phyloP scores from a whole-genome alignment of 2,329 filamentous ascomycete genomes.

The Diaporthe eres region DNA sequence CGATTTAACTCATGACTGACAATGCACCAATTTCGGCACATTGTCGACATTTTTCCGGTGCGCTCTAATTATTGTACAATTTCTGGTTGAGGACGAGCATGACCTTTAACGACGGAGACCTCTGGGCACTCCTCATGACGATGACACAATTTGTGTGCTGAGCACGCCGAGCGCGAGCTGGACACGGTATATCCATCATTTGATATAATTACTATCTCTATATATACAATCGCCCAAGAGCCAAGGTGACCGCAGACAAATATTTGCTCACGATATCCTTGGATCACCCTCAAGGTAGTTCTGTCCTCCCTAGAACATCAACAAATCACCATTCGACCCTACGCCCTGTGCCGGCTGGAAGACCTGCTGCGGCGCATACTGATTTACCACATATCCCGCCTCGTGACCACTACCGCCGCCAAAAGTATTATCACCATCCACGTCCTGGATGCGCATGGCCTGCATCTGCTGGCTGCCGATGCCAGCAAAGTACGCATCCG shows the following conservation, averaged over 20 bases:
- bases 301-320: constrained; percentile 67
- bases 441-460: constrained; percentile 76
- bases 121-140: background rate
- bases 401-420: constrained; percentile 69
- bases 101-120: background rate
- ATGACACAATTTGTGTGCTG: background rate
- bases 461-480: constrained; percentile 82
- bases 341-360: constrained; percentile 78
- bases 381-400: constrained; percentile 81
- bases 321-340: constrained; percentile 78
- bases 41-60: too few species aligned
- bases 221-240: background rate
- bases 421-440: constrained; percentile 69
- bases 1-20: too few species aligned
- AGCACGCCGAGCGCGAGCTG: background rate
- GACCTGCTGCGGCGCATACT: constrained; percentile 82
- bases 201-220: constrained; percentile 3
- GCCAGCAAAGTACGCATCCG: constrained; percentile 90
- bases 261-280: background rate
- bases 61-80: too few species aligned
- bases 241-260: background rate
- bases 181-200: background rate
- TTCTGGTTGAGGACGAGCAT: background rate
- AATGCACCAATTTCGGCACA: too few species aligned
- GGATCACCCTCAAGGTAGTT: background rate